Evolutionary conservation across 1,139 yeast species (phyloP).

Genomic region (Lodderomyces beijingensis): DNA sequence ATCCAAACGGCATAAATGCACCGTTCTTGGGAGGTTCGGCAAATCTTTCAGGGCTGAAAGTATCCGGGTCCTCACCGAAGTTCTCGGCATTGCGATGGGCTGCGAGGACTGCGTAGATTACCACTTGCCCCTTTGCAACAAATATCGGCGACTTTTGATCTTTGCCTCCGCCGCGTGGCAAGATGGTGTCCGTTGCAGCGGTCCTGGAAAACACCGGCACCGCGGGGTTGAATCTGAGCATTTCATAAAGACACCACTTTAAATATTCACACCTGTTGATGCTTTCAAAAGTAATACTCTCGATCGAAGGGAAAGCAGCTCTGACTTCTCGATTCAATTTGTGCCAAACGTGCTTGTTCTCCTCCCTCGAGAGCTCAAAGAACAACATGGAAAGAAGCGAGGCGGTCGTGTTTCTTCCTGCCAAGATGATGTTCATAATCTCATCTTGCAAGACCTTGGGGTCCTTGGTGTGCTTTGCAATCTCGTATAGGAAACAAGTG

Average conservation of each 20-base stretch:
- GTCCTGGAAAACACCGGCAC: conserved; percentile 49
- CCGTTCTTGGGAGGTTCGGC: conserved; percentile 21
- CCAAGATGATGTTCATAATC: conserved; percentile 27
- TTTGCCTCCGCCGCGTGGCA: conserved; percentile 50
- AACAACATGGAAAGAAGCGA: conserved; percentile 25
- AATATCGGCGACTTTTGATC: conserved; percentile 39
- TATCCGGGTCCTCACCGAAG: conserved; percentile 46
- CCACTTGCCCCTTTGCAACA: conserved; percentile 40
- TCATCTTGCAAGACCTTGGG: conserved; percentile 25
- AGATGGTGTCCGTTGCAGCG: conserved; percentile 36
- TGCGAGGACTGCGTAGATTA: conserved; percentile 37
- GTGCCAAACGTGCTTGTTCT: conserved; percentile 19
- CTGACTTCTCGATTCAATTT: conserved; percentile 20
- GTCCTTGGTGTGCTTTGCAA: conserved; percentile 25
- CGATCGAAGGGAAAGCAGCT: conserved; percentile 19
- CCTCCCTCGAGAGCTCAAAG: conserved; percentile 19
- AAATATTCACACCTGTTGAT: conserved; percentile 43
- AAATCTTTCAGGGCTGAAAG: conserved; percentile 50
- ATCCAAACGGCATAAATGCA: conserved; percentile 30
- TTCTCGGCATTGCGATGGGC: conserved; percentile 39
- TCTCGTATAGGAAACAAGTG: conserved; percentile 25
- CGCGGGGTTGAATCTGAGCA: conserved; percentile 49
- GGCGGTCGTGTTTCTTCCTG: conserved; percentile 33
- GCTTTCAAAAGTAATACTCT: conserved; percentile 40
- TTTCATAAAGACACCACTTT: conserved; percentile 44